phyloP scores from a whole-genome alignment of 257 asterid genomes.

The Thymus quinquecostatus region DNA sequence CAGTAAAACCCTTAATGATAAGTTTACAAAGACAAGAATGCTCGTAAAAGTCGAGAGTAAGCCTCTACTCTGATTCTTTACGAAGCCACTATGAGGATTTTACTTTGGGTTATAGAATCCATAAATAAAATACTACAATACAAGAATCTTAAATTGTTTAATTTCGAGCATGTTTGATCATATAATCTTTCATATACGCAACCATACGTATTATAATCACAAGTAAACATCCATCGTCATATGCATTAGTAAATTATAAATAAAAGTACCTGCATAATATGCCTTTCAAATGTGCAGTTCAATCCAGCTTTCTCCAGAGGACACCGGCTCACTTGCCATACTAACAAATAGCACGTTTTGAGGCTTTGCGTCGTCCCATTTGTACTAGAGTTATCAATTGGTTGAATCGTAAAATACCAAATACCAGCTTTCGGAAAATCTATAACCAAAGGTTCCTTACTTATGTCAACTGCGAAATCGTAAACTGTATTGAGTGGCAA shows the following conservation, averaged over 20 bases:
- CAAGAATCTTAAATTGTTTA: no score
- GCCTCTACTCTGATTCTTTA: neutral
- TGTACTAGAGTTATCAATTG: slow-evolving; percentile 46
- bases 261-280: slow-evolving; percentile 70
- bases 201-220: no score
- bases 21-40: neutral
- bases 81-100: no score
- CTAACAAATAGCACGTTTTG: slow-evolving; percentile 64
- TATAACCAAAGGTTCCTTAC: slow-evolving; percentile 63
- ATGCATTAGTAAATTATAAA: neutral
- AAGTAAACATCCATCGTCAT: neutral
- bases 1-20: slow-evolving; percentile 20
- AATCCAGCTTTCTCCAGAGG: slow-evolving; percentile 81
- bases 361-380: slow-evolving; percentile 35
- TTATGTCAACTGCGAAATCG: slow-evolving; percentile 77
- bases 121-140: no score
- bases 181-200: no score
- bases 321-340: slow-evolving; percentile 72
- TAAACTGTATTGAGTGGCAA: slow-evolving; percentile 54
- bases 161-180: no score
- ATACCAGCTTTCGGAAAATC: slow-evolving; percentile 74
- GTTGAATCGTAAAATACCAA: slow-evolving; percentile 74
- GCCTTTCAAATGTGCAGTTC: slow-evolving; percentile 73
- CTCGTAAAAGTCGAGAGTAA: neutral
- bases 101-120: no score